phyloP scores from a whole-genome alignment of 352 stramenopile species.

The Globisporangium polare region DNA sequence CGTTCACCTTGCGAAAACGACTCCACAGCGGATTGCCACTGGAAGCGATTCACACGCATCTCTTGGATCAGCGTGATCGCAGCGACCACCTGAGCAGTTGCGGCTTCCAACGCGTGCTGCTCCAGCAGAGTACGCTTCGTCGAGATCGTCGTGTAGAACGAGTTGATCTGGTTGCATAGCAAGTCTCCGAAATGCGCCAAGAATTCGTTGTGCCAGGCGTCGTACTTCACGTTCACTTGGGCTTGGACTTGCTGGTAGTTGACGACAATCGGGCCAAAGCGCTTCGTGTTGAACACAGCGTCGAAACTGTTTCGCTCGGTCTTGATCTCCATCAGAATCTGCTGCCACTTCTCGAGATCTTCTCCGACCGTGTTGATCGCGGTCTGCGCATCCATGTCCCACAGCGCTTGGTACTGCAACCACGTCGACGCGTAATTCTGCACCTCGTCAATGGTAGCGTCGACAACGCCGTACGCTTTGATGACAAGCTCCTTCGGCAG shows the following conservation, averaged over 20 bases:
- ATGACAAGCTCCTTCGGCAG: constrained; percentile 62
- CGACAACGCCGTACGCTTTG: constrained; percentile 73
- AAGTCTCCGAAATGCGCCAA: constrained; percentile 94
- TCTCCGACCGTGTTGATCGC: constrained; percentile 91
- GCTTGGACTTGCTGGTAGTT: constrained; percentile 92
- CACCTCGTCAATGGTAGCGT: constrained; percentile 79
- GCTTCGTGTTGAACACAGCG: constrained; percentile 82
- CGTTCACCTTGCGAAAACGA: constrained; percentile 94
- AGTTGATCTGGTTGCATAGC: constrained; percentile 91
- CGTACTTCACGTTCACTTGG: constrained; percentile 98
- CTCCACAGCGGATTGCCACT: constrained; percentile 79
- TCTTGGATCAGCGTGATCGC: constrained; percentile 89
- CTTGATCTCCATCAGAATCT: constrained; percentile 96
- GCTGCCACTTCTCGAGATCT: constrained; percentile 96
- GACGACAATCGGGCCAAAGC: constrained; percentile 87
- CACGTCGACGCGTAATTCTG: constrained; percentile 94
- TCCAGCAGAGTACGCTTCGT: constrained; percentile 90
- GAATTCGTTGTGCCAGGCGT: constrained; percentile 99
- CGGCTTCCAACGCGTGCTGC: constrained; percentile 92
- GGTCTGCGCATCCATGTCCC: constrained; percentile 96
- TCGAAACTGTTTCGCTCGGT: constrained; percentile 95
- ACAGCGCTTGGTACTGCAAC: constrained; percentile 98
- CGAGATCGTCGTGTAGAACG: constrained; percentile 85
- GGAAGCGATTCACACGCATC: constrained; percentile 66
- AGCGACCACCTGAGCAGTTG: constrained; percentile 95